phyloP scores from a whole-genome alignment of 148 eudicot genomes.

The Drosera capensis region DNA sequence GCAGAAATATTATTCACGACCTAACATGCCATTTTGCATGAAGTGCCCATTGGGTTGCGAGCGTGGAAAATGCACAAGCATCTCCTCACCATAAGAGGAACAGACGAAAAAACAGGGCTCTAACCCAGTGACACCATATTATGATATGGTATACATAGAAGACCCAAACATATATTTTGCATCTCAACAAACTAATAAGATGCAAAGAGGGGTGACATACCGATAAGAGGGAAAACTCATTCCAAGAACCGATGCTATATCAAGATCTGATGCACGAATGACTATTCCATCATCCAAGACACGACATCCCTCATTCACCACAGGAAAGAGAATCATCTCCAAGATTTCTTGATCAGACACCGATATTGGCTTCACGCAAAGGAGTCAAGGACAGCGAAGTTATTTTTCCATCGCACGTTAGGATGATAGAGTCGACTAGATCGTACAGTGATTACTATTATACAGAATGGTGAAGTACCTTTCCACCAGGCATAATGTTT shows the following conservation, averaged over 20 bases:
- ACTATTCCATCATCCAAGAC: conserved; percentile 79
- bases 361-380: conserved; percentile 52
- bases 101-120: no score
- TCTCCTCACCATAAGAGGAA: no score
- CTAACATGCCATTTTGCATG: no score
- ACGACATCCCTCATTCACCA: conserved; percentile 94
- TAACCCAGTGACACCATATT: no score
- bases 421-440: not conserved
- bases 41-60: no score
- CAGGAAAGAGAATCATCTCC: conserved; percentile 89
- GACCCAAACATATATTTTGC: no score
- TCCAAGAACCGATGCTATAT: conserved; percentile 84
- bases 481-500: conserved; percentile 77
- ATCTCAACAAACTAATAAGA: not conserved
- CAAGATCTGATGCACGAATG: conserved; percentile 92
- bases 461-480: conserved; percentile 27
- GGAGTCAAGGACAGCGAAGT: not conserved
- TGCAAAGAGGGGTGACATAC: conserved; percentile 11
- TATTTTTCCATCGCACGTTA: not conserved
- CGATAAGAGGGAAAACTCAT: conserved; percentile 96
- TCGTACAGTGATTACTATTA: not conserved
- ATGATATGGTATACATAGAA: no score
- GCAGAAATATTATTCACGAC: no score
- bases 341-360: conserved; percentile 75
- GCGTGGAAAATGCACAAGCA: no score